A percentile compares a stretch with the other conserved stretches of the same genome.
Conservation (phyloP, 129 eudicot genomes). For the Artemisia argyi region DNA sequence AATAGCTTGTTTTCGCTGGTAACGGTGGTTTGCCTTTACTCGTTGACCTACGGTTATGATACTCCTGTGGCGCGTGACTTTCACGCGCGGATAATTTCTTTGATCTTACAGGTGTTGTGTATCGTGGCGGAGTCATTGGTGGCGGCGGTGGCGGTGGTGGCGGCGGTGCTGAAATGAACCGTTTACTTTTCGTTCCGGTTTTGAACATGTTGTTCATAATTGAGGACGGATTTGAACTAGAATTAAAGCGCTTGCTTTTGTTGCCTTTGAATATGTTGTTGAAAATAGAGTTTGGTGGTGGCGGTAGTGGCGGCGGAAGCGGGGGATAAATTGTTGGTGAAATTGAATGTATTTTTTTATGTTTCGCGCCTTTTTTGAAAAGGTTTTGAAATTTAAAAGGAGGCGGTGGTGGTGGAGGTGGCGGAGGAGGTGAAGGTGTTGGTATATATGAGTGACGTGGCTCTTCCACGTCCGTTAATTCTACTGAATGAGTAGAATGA, state of each 20-base stretch:
- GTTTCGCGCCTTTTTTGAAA: slow-evolving; percentile 60
- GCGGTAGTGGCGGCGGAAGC: slow-evolving; percentile 57
- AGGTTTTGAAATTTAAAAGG: slow-evolving; percentile 54
- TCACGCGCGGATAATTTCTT: slow-evolving; percentile 1
- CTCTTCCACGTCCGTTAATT: slow-evolving; percentile 13
- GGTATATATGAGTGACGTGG: slow-evolving; percentile 26
- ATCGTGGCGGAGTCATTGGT: slow-evolving; percentile 23
- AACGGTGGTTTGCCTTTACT: slow-evolving; percentile 63
- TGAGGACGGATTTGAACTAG: slow-evolving; percentile 42
- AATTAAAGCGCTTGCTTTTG: slow-evolving; percentile 47
- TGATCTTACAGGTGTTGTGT: slow-evolving; percentile 12
- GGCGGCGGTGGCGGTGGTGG: slow-evolving; percentile 40
- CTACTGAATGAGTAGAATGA: slow-evolving; percentile 25
- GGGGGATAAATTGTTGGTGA: slow-evolving; percentile 40
- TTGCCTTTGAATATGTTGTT: slow-evolving; percentile 60
- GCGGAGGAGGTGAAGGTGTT: slow-evolving; percentile 37
- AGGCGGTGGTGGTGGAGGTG: slow-evolving; percentile 44
- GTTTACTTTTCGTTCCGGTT: slow-evolving; percentile 43
- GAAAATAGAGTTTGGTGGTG: slow-evolving; percentile 60
- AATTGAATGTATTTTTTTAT: slow-evolving; percentile 52
- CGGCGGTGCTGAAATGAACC: slow-evolving; percentile 27
- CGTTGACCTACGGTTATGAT: slow-evolving; percentile 13
- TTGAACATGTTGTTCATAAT: slow-evolving; percentile 48
- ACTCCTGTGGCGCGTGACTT: slow-evolving; percentile 20
- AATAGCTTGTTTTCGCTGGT: slow-evolving; percentile 48